A percentile compares a stretch with the other conserved stretches of the same genome.
Evolutionary conservation across 768 basidiomycete genomes (phyloP).

Genomic region (Hortiboletus campestris): DNA sequence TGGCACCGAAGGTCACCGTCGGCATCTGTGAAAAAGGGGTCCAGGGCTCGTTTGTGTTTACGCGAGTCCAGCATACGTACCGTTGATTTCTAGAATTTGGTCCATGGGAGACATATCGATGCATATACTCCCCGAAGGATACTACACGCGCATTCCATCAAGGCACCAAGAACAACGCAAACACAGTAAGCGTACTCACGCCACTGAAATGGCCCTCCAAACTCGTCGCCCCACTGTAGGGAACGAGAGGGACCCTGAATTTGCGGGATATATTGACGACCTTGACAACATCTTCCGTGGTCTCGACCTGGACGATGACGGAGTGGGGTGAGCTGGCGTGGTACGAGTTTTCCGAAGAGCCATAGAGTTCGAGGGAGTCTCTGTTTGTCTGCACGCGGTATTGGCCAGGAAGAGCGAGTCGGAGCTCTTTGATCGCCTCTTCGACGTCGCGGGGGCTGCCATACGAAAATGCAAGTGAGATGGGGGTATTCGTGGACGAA

Average conservation of each 20-base stretch:
- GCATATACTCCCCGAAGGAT: conserved; percentile 57
- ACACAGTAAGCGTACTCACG: conserved; percentile 36
- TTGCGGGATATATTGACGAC: conserved; percentile 75
- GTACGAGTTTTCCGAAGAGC: conserved; percentile 70
- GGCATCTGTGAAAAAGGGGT: conserved; percentile 41
- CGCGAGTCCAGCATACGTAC: conserved; percentile 31
- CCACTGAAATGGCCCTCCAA: conserved; percentile 86
- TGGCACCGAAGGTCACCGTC: conserved; percentile 79
- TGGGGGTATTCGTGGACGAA: background rate
- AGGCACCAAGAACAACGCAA: background rate
- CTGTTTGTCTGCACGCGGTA: conserved; percentile 50
- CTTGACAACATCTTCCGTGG: conserved; percentile 80
- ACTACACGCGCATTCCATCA: conserved; percentile 24
- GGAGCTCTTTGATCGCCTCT: conserved; percentile 54
- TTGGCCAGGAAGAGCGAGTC: conserved; percentile 42
- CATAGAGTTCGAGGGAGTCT: conserved; percentile 51
- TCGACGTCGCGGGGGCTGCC: conserved; percentile 47
- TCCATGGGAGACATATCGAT: conserved; percentile 70
- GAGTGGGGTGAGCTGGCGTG: conserved; percentile 58
- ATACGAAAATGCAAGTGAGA: conserved; percentile 32
- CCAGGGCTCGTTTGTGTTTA: conserved; percentile 1
- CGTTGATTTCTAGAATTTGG: conserved; percentile 56
- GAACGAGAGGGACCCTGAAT: conserved; percentile 71
- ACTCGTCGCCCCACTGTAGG: conserved; percentile 84
- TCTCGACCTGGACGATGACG: conserved; percentile 54